A percentile compares a stretch with the other conserved stretches of the same genome.
Evolutionary conservation across 2,329 filamentous ascomycete genomes (phyloP).

Genomic region (Stagonosporopsis vannaccii): DNA sequence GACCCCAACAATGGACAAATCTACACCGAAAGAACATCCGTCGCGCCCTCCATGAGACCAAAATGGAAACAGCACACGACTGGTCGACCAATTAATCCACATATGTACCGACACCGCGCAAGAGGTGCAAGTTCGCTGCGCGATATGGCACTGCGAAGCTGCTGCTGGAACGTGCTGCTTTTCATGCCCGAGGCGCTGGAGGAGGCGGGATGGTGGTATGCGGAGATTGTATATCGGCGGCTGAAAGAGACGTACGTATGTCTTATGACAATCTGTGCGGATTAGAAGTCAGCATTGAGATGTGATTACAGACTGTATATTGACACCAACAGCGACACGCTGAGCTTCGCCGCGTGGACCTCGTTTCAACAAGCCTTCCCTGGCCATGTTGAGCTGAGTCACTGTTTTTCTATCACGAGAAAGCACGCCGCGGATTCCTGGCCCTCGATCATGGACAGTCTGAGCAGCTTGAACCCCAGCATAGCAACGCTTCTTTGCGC

Average conservation of each 20-base stretch:
- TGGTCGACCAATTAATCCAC: neutral
- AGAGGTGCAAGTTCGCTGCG: neutral
- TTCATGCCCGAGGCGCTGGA: slow-evolving; percentile 6
- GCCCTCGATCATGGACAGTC: neutral
- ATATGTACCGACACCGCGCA: neutral
- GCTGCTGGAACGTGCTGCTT: slow-evolving; percentile 1
- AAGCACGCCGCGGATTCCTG: neutral
- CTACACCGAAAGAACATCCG: slow-evolving; percentile 1
- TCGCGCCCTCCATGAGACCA: neutral
- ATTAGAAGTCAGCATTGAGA: neutral
- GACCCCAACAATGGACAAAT: slow-evolving; percentile 8
- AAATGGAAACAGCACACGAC: neutral
- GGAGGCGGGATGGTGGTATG: slow-evolving; percentile 2
- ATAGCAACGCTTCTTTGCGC: slow-evolving; percentile 8
- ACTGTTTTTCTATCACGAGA: neutral
- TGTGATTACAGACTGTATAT: neutral
- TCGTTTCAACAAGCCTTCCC: slow-evolving; percentile 4
- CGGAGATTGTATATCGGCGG: neutral
- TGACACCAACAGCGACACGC: slow-evolving; percentile 1
- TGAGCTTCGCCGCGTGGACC: slow-evolving; percentile 6
- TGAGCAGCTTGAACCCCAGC: neutral
- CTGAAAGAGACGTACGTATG: slow-evolving; percentile 1
- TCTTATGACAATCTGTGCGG: no score
- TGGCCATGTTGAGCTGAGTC: neutral
- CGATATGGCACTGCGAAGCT: slow-evolving; percentile 2